Percentiles rank a stretch among this genome's conserved stretches.
These are phyloP conservation scores for Ophiostoma australiae DNA, from an alignment of 2,329 filamentous ascomycete species.

Conservation along the genomic window DNA sequence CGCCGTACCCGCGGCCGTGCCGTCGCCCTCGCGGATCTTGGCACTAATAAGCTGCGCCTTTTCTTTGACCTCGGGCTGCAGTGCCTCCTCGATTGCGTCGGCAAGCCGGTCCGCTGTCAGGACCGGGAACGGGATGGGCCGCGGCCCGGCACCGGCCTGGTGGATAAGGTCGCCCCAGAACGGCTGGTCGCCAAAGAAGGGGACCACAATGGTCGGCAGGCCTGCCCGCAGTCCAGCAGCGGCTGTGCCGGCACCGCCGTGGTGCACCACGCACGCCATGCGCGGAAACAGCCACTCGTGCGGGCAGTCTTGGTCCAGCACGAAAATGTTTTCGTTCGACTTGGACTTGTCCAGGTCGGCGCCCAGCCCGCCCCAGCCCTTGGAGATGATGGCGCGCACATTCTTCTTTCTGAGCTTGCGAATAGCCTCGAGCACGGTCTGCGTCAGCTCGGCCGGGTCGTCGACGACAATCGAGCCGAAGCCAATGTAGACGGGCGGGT, in stretches of 20 bases:
- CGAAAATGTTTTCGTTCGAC: slow-evolving; percentile 1
- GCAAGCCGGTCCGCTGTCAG: slow-evolving; percentile 63
- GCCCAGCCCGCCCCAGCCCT: slow-evolving; percentile 83
- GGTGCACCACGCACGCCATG: slow-evolving; percentile 78
- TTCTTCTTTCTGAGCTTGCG: slow-evolving; percentile 40
- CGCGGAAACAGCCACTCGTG: slow-evolving; percentile 86
- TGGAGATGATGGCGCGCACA: slow-evolving; percentile 68
- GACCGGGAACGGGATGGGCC: slow-evolving; percentile 63
- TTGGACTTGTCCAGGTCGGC: slow-evolving; percentile 46
- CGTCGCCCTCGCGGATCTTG: slow-evolving; percentile 29
- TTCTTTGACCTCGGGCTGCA: slow-evolving; percentile 11
- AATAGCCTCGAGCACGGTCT: slow-evolving; percentile 67
- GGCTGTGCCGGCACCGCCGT: slow-evolving; percentile 83
- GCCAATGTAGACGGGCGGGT: slow-evolving; percentile 73
- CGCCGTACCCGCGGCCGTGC: slow-evolving; percentile 50
- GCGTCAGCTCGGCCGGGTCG: slow-evolving; percentile 65
- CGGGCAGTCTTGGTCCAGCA: slow-evolving; percentile 32
- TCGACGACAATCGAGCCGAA: slow-evolving; percentile 81
- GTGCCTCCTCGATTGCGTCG: slow-evolving; percentile 48
- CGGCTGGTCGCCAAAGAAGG: slow-evolving; percentile 81
- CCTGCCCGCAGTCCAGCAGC: slow-evolving; percentile 79
- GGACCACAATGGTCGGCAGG: slow-evolving; percentile 74
- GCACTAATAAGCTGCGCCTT: not conserved
- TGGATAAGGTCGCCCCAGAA: slow-evolving; percentile 79
- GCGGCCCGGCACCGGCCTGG: slow-evolving; percentile 65